phyloP scores from a whole-genome alignment of 371 early-diverging fungal species.

The Lichtheimia corymbifera region DNA sequence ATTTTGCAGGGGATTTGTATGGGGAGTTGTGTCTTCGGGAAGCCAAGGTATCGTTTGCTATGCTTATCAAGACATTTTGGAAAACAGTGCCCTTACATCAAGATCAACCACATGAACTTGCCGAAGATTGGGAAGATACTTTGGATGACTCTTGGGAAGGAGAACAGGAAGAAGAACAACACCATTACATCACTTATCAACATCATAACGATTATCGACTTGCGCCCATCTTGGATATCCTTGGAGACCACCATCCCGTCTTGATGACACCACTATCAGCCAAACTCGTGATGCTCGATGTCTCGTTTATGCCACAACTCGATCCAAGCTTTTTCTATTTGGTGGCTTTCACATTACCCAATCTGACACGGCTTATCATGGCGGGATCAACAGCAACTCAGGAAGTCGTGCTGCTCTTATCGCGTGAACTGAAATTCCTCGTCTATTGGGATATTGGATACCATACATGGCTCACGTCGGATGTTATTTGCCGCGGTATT shows the following conservation, averaged over 20 bases:
- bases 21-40: constrained; percentile 8
- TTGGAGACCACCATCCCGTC: background rate
- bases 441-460: constrained; percentile 34
- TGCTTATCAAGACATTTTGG: constrained; percentile 11
- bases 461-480: constrained; percentile 23
- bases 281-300: constrained; percentile 18
- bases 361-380: constrained; percentile 17
- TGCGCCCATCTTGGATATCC: background rate
- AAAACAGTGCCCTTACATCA: background rate
- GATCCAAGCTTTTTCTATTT: constrained; percentile 11
- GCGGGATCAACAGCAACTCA: constrained; percentile 19
- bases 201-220: background rate
- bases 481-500: background rate
- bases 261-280: constrained; percentile 17
- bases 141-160: constrained; percentile 8
- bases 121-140: constrained; percentile 17
- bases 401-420: constrained; percentile 21
- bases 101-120: background rate
- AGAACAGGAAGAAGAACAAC: background rate
- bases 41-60: constrained; percentile 7
- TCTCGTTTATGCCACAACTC: constrained; percentile 22
- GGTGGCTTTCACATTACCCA: constrained; percentile 21
- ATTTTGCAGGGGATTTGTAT: constrained; percentile 9
- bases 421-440: constrained; percentile 19
- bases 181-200: background rate